Evolutionary conservation across 2,329 filamentous ascomycete genomes (phyloP).

Genomic region (Cladophialophora psammophila): DNA sequence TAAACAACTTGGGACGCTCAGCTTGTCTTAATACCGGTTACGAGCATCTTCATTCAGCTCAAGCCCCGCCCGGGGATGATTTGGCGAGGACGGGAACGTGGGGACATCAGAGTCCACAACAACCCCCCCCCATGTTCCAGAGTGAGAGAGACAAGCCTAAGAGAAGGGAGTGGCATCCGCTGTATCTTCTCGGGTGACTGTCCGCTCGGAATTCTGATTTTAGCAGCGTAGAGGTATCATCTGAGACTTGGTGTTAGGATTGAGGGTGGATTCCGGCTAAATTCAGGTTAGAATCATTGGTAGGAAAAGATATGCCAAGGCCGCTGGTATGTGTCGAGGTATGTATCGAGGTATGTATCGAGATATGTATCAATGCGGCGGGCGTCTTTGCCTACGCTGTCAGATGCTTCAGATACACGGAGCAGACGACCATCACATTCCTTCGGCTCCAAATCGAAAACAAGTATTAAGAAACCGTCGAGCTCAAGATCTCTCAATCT

Average conservation of each 20-base stretch:
- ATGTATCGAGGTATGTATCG: too few species aligned
- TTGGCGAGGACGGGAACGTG: background rate
- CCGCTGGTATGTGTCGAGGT: background rate
- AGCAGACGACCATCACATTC: background rate
- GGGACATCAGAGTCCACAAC: too few species aligned
- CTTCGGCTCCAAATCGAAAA: background rate
- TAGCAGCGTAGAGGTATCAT: background rate
- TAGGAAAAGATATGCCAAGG: background rate
- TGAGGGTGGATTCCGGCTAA: constrained; percentile 21
- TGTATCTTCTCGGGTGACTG: constrained; percentile 6
- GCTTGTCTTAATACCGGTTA: too few species aligned
- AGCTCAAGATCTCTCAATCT: background rate
- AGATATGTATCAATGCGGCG: background rate
- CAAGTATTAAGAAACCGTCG: background rate
- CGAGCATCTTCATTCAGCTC: too few species aligned
- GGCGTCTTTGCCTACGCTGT: background rate
- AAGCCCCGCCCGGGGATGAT: background rate
- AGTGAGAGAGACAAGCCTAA: background rate
- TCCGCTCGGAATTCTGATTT: constrained; percentile 17
- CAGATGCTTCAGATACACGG: background rate
- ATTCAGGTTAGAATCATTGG: constrained; percentile 2
- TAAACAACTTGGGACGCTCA: too few species aligned
- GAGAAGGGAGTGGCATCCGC: background rate
- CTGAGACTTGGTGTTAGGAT: background rate
- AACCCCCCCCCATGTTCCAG: background rate